Evolutionary conservation across 2,329 filamentous ascomycete species (phyloP), one percentile per base, ranked within the genome.

Genomic region (Penicillium sp.): DNA sequence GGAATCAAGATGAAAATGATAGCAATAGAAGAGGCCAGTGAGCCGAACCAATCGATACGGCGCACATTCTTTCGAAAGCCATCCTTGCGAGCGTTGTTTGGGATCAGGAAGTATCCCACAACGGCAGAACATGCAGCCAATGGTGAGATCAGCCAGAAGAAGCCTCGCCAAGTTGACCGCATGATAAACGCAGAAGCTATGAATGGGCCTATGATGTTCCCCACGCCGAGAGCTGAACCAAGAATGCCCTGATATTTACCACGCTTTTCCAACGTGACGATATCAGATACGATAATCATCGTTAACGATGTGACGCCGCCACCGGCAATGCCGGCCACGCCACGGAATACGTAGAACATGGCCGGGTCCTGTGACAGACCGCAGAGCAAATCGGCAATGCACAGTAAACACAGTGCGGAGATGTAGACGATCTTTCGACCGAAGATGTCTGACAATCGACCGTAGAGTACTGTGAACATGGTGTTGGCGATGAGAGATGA

Each of bases 401-500:
- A 71, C 4, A 85, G 66, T 10, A 82, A 62, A 0, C 69, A 68
- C 6, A 82, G 63, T 1, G 77, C 77, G 1, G 69, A 71, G 2
- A 85, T 59, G 42, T 79, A 77, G 6, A 84, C 71, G 6, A 74
- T 70, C 60, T 84, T 84, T 14, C 81, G 74, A 16, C 80, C 79
- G 41, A 82, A 75, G 1, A 83, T 77, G 61, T 84, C 80, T 0
- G 79, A 82, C 3, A 83, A 56, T 2, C 80, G 74, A 16, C 81
- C 81, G 59, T 84, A 84, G 0, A 85, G 71, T 49, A 84, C 79
- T 52, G 82, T 81, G 52, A 84, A 85, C 27, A 78, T 76, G 0
- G 82, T 84, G 46, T 78, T 81, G 3, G 82, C 79, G 4, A 88
- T 74, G 4, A 88, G 70, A 54, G 85, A 88, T 13, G 80, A 81